Evolutionary conservation across 441 rosid species (phyloP).

Genomic region (Sinapis alba): DNA sequence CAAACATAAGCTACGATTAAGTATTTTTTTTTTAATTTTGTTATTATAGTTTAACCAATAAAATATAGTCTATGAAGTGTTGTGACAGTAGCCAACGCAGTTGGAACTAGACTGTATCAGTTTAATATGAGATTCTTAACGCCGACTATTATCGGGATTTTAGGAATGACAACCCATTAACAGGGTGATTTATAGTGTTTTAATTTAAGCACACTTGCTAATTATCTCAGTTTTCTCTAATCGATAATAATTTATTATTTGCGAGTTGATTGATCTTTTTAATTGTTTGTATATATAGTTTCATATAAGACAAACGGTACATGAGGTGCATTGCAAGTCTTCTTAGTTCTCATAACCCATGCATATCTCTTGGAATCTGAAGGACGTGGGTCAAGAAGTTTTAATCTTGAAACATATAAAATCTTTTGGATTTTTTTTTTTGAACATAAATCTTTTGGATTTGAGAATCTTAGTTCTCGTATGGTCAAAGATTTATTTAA

Average conservation of each 20-base stretch:
- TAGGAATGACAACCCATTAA: conserved; percentile 69
- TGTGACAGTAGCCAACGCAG: conserved; percentile 33
- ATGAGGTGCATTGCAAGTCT: conserved; percentile 33
- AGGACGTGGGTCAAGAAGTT: conserved; percentile 7
- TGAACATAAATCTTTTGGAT: conserved; percentile 43
- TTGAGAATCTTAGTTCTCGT: conserved; percentile 27
- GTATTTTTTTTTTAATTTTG: background rate
- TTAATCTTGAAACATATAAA: conserved; percentile 22
- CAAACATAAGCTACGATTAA: conserved; percentile 40
- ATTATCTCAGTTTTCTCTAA: conserved; percentile 18
- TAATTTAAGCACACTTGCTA: conserved; percentile 28
- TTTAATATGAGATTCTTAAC: conserved; percentile 46
- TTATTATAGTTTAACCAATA: conserved; percentile 14
- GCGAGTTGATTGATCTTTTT: background rate
- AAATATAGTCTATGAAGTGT: conserved; percentile 23
- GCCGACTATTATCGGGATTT: conserved; percentile 64
- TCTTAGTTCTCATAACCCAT: conserved; percentile 24
- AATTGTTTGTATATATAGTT: background rate
- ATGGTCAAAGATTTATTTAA: conserved; percentile 39
- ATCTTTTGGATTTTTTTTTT: conserved; percentile 43
- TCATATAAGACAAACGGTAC: conserved; percentile 22
- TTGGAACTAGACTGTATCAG: conserved; percentile 48
- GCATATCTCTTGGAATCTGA: conserved; percentile 36
- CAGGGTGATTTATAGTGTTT: conserved; percentile 40
- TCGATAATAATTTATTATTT: background rate